Percentiles rank a stretch among this genome's conserved stretches.
These are phyloP conservation scores for Simmondsia chinensis DNA, from an alignment of 148 eudicot genomes.

Conservation along the genomic window DNA sequence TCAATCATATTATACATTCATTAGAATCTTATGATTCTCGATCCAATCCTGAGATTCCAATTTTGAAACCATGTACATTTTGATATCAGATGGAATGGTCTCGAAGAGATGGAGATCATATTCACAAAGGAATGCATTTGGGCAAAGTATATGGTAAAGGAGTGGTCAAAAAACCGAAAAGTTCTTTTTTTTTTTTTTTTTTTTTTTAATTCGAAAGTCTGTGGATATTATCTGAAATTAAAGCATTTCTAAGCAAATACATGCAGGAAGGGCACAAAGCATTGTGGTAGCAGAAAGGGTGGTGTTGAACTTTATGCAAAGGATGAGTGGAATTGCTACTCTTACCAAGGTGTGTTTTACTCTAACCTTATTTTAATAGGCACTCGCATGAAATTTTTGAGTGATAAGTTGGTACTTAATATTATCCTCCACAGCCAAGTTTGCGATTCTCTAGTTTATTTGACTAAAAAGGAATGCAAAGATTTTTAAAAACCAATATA, in stretches of 20 bases:
- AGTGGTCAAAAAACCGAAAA: neutral
- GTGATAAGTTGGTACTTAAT: too few species aligned
- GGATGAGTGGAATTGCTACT: slow-evolving; percentile 99
- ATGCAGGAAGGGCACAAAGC: slow-evolving; percentile 77
- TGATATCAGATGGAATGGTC: slow-evolving; percentile 78
- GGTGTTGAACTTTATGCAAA: slow-evolving; percentile 92
- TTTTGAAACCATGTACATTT: neutral
- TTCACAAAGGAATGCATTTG: slow-evolving; percentile 64
- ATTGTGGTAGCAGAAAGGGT: slow-evolving; percentile 90
- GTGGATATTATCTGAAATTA: neutral
- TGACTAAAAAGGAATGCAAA: too few species aligned
- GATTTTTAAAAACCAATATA: too few species aligned
- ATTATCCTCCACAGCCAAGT: too few species aligned
- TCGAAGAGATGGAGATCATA: slow-evolving; percentile 72
- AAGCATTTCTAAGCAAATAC: slow-evolving; percentile 1
- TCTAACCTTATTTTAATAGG: neutral
- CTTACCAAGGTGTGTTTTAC: slow-evolving; percentile 60
- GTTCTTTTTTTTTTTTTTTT: neutral
- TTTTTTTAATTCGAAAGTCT: too few species aligned
- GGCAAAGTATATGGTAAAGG: slow-evolving; percentile 90
- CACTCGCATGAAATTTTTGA: too few species aligned
- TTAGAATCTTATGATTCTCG: too few species aligned
- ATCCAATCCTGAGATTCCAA: too few species aligned
- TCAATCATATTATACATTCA: too few species aligned
- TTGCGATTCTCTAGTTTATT: too few species aligned